phyloP scores from a whole-genome alignment of 2,329 filamentous ascomycete genomes.

The Ascochyta fabae region DNA sequence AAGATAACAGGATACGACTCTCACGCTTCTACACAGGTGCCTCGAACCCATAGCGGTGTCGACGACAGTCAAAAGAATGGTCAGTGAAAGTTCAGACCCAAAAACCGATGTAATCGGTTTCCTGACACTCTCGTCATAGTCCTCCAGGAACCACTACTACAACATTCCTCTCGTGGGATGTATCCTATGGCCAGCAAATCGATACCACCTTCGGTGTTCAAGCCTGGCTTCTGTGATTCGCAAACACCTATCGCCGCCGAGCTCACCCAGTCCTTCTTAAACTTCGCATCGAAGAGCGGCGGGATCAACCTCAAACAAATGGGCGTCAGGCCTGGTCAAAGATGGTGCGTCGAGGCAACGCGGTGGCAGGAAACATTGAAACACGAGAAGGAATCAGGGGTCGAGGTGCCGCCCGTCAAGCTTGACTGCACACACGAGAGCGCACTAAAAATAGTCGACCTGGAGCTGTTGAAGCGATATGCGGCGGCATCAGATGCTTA shows the following conservation, averaged over 20 bases:
- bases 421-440: conserved; percentile 21
- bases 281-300: conserved; percentile 18
- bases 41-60: conserved; percentile 13
- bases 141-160: conserved; percentile 17
- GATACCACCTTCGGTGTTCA: conserved; percentile 12
- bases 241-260: conserved; percentile 20
- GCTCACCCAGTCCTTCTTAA: conserved; percentile 19
- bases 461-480: conserved; percentile 21
- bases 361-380: conserved; percentile 17
- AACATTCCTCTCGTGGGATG: conserved; percentile 20
- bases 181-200: conserved; percentile 23
- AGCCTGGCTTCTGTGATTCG: conserved; percentile 22
- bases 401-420: conserved; percentile 16
- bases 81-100: not conserved
- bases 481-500: not conserved
- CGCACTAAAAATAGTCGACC: conserved; percentile 12
- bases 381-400: conserved; percentile 10
- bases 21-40: conserved; percentile 11
- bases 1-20: conserved; percentile 14
- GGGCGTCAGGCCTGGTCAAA: conserved; percentile 20
- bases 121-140: conserved; percentile 3
- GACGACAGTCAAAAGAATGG: conserved; percentile 15
- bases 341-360: conserved; percentile 19
- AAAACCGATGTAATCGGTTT: not conserved
- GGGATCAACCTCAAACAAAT: conserved; percentile 19